These are phyloP conservation scores for Nematodospora anomalae DNA, from an alignment of 1,139 yeast genomes.

Conservation along the genomic window DNA sequence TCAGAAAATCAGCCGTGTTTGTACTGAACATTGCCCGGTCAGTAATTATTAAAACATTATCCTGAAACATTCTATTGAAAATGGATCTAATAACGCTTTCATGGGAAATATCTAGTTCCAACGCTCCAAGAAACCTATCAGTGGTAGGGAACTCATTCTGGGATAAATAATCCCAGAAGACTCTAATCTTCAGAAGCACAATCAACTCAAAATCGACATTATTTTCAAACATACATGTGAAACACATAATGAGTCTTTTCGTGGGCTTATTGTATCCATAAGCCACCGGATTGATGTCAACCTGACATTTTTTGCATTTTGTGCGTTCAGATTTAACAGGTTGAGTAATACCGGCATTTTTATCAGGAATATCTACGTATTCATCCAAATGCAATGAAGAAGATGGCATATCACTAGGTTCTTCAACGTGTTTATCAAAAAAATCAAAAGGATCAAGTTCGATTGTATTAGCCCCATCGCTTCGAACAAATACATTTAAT, in stretches of 20 bases:
- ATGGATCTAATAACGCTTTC: constrained; percentile 9
- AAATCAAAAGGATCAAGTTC: constrained; percentile 18
- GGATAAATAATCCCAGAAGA: constrained; percentile 18
- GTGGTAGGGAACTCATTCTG: constrained; percentile 17
- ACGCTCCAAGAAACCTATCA: constrained; percentile 12
- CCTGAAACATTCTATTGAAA: constrained; percentile 19
- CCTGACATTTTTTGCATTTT: constrained; percentile 15
- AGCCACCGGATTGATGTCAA: constrained; percentile 17
- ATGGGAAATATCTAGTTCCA: constrained; percentile 8
- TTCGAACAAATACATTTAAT: constrained; percentile 10
- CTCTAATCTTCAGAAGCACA: constrained; percentile 19
- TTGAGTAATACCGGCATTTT: constrained; percentile 8
- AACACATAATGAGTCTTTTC: constrained; percentile 14
- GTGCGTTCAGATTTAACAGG: neutral
- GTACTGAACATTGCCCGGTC: constrained; percentile 11
- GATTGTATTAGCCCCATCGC: neutral
- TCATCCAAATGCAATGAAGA: constrained; percentile 14
- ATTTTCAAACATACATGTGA: constrained; percentile 16
- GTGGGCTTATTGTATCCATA: constrained; percentile 16
- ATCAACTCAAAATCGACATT: constrained; percentile 12
- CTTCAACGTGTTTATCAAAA: constrained; percentile 4
- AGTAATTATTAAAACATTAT: constrained; percentile 15
- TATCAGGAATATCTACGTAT: constrained; percentile 8
- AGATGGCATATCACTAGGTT: constrained; percentile 8
- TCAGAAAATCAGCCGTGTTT: constrained; percentile 8